Evolutionary conservation across 1,284 basidiomycete genomes (phyloP).

Genomic region (Neolentinus lepideus): DNA sequence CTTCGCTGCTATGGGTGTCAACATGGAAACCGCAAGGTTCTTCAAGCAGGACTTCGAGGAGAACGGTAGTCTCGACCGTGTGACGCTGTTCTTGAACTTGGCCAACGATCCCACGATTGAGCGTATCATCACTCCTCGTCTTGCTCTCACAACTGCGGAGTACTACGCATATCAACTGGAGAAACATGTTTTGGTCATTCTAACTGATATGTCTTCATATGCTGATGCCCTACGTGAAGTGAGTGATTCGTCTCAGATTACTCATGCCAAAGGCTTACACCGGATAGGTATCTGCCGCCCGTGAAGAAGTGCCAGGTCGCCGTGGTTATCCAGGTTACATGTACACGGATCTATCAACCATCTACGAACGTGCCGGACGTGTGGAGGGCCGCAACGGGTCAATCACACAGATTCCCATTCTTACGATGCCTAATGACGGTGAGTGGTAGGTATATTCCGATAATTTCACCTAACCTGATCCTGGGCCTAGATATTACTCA

Average conservation of each 20-base stretch:
- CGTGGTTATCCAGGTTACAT: constrained; percentile 99
- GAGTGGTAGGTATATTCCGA: constrained; percentile 22
- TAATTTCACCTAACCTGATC: constrained; percentile 8
- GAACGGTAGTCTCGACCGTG: constrained; percentile 95
- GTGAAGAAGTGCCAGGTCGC: constrained; percentile 98
- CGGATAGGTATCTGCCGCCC: constrained; percentile 86
- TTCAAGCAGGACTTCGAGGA: constrained; percentile 99
- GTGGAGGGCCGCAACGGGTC: constrained; percentile 97
- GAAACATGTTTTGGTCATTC: constrained; percentile 98
- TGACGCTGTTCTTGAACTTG: constrained; percentile 97
- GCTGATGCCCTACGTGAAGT: constrained; percentile 97
- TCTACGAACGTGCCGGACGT: constrained; percentile 99
- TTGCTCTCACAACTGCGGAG: constrained; percentile 97
- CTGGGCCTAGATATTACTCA: constrained; percentile 87
- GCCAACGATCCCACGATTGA: constrained; percentile 99
- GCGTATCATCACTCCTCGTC: constrained; percentile 98
- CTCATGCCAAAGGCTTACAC: constrained; percentile 10
- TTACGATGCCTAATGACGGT: constrained; percentile 99
- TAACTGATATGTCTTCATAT: constrained; percentile 99
- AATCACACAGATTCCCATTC: constrained; percentile 99
- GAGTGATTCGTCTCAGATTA: constrained; percentile 17
- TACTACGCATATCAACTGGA: constrained; percentile 99
- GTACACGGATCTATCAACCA: constrained; percentile 98
- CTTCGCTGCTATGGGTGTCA: constrained; percentile 99
- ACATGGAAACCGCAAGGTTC: constrained; percentile 99